Conservation (phyloP, 2,329 filamentous ascomycete species). For the Paecilomyces sp. region DNA sequence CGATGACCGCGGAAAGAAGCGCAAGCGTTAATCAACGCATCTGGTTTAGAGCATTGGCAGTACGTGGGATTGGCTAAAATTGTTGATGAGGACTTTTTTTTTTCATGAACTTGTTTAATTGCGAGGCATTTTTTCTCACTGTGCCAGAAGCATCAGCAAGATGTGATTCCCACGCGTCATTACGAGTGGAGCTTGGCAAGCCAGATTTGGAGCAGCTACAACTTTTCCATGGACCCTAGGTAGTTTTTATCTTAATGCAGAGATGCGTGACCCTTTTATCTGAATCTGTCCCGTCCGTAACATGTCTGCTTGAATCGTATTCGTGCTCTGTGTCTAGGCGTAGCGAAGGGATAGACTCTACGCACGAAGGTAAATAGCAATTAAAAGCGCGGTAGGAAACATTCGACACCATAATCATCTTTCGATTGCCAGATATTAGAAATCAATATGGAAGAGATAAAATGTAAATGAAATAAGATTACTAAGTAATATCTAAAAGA, state of each 20-base stretch:
- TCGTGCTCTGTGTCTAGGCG: not conserved
- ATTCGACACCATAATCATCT: too few species aligned
- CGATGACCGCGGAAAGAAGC: slow-evolving; percentile 61
- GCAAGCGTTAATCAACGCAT: slow-evolving; percentile 53
- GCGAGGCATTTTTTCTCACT: not conserved
- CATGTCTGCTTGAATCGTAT: not conserved
- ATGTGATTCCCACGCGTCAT: not conserved
- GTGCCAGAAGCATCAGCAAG: not conserved
- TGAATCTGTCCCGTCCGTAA: not conserved
- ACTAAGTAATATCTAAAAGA: too few species aligned
- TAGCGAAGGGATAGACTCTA: too few species aligned
- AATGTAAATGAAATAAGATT: too few species aligned
- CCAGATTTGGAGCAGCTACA: not conserved
- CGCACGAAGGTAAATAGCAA: too few species aligned
- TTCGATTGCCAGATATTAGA: too few species aligned
- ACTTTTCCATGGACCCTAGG: not conserved
- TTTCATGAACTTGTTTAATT: not conserved
- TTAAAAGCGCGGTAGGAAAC: too few species aligned
- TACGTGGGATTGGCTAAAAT: not conserved
- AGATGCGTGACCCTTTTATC: not conserved
- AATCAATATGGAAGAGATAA: too few species aligned
- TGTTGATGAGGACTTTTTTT: slow-evolving; percentile 2
- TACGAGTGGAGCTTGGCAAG: not conserved
- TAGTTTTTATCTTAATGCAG: not conserved
- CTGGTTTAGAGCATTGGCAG: not conserved